Evolutionary conservation across 2,329 filamentous ascomycete species (phyloP), one percentile per base, ranked within the genome.

Genomic region (Diaporthe sp.): DNA sequence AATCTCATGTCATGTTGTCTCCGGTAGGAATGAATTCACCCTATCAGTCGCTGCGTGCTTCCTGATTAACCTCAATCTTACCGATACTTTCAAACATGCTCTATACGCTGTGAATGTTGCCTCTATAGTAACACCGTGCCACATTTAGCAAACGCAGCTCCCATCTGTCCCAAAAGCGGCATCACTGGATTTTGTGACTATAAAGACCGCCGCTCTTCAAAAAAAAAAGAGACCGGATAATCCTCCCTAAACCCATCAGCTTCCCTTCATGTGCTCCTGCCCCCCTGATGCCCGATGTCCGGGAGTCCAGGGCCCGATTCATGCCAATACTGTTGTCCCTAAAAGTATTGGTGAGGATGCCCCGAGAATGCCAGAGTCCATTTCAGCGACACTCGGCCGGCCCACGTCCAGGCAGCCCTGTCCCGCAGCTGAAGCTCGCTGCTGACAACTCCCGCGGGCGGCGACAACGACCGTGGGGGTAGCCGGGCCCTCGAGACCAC

Each of bases 111-210:
- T 15, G 0, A 1, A 2, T 22, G 6, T 28, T 31, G 13, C 44
- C 44, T 1, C 8, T 10, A 1, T 0, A 20, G 42, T 0, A 44
- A 44, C 15, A 44, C 7, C 5, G 1, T 44, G 5, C 0, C 42
- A 44, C 4, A 6, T 44, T 44, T 44, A 20, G 7, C 8, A 10
- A 49, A 49, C 7, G 44, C 20, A 49, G 12, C 44, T 49, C 44
- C 20, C 44, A 3, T 49, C 0, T 49, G 44, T 8, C 6, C 8
- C 20, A 20, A 49, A 49, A 49, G 5, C 44, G 0, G 44, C 44
- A 22, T 7, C 20, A 22, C 20, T 22, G 44, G 20, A 22, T 22
- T 2, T 2, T 49, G 44, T 7, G 44, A 49, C 8, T 7, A 49
- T 22, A 10, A 10, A 22, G 2, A 22, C 3, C 44, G 1, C 8